Percentiles rank a stretch among this genome's conserved stretches.
These are phyloP conservation scores for Mucor velutinosus DNA, from an alignment of 371 early-diverging fungal genomes.

Conservation along the genomic window DNA sequence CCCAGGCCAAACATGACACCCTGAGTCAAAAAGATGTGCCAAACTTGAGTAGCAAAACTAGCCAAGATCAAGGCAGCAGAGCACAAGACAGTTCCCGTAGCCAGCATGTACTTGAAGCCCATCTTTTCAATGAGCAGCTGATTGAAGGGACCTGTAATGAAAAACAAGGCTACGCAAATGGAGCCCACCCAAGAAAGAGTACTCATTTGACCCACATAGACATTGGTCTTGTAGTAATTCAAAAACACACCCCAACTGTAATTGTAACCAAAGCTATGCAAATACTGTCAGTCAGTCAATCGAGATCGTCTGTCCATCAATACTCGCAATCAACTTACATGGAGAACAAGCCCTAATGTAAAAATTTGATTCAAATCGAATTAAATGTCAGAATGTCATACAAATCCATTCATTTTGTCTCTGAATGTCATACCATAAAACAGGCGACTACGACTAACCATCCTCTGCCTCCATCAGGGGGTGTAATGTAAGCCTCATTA, in stretches of 20 bases:
- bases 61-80: constrained; percentile 63
- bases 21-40: constrained; percentile 38
- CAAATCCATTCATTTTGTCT: neutral
- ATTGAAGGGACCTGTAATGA: constrained; percentile 33
- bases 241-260: constrained; percentile 36
- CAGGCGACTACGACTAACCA: constrained; percentile 49
- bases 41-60: constrained; percentile 51
- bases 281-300: neutral
- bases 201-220: constrained; percentile 28
- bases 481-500: constrained; percentile 10
- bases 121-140: constrained; percentile 49
- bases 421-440: constrained; percentile 38
- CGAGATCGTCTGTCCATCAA: neutral
- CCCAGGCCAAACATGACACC: constrained; percentile 50
- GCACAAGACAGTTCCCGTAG: constrained; percentile 47
- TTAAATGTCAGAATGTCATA: constrained; percentile 8
- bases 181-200: constrained; percentile 38
- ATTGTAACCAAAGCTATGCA: constrained; percentile 32
- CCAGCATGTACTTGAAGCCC: constrained; percentile 54
- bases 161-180: constrained; percentile 35
- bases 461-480: constrained; percentile 48
- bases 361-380: neutral
- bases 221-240: constrained; percentile 23
- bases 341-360: constrained; percentile 29
- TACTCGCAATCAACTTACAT: constrained; percentile 13